phyloP scores from a whole-genome alignment of 139 green algal genomes.

The Bryopsis sp. region DNA sequence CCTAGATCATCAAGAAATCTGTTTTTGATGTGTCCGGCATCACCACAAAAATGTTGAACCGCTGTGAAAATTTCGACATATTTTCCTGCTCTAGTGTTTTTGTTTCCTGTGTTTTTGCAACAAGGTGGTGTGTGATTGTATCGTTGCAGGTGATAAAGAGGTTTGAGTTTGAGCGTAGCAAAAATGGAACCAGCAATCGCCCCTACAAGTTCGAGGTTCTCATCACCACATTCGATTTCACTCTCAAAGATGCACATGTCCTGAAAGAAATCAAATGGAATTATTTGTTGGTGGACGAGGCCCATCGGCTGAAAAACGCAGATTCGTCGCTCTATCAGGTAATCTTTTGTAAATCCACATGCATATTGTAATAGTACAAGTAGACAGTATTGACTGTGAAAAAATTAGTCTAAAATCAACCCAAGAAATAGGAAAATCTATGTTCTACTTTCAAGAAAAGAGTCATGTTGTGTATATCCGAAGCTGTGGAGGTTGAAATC shows the following conservation, averaged over 20 bases:
- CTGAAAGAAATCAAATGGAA: slow-evolving; percentile 60
- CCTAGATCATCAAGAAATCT: not conserved
- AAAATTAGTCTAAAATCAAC: slow-evolving; percentile 35
- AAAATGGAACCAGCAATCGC: slow-evolving; percentile 20
- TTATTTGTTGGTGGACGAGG: slow-evolving; percentile 84
- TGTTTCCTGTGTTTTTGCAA: not conserved
- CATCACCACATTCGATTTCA: slow-evolving; percentile 89
- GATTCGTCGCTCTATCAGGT: slow-evolving; percentile 76
- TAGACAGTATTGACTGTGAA: too few relatives aligned
- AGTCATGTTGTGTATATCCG: not conserved
- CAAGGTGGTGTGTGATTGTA: not conserved
- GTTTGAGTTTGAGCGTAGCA: slow-evolving; percentile 54
- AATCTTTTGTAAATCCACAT: too few relatives aligned
- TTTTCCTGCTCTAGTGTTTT: not conserved
- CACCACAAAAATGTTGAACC: too few relatives aligned
- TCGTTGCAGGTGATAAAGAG: slow-evolving; percentile 41
- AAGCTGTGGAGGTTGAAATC: not conserved
- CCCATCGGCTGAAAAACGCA: slow-evolving; percentile 82
- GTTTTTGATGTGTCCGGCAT: slow-evolving; percentile 16
- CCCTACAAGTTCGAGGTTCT: slow-evolving; percentile 62
- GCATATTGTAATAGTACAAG: too few relatives aligned
- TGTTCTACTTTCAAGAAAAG: too few relatives aligned
- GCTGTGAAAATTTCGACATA: not conserved
- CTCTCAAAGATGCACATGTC: slow-evolving; percentile 72
- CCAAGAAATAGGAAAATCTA: not conserved